A percentile compares a stretch with the other conserved stretches of the same genome.
phyloP scores from a whole-genome alignment of 2,329 filamentous ascomycete genomes.

The Immersiporthe knoxdaviesiana region DNA sequence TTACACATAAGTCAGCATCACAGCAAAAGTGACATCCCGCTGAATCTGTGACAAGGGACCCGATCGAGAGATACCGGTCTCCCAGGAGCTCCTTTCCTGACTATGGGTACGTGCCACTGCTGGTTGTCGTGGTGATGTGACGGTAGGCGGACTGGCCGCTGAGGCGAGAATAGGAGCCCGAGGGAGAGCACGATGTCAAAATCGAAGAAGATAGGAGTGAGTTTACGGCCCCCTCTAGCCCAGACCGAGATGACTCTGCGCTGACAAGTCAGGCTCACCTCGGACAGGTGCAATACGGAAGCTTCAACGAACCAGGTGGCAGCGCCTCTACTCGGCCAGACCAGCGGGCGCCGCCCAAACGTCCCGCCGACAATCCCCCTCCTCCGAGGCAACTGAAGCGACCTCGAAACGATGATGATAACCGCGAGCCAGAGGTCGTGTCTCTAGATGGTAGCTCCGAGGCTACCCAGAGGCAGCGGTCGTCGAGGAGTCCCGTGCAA shows the following conservation, averaged over 20 bases:
- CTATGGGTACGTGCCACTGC: constrained; percentile 43
- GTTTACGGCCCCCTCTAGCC: background rate
- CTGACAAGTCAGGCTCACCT: background rate
- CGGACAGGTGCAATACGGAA: background rate
- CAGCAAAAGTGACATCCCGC: background rate
- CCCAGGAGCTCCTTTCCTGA: constrained; percentile 45
- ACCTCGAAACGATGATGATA: constrained; percentile 20
- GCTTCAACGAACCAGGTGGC: constrained; percentile 5
- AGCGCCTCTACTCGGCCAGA: background rate
- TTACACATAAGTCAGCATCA: no score
- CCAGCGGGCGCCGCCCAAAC: constrained; percentile 13
- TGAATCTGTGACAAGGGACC: constrained; percentile 28
- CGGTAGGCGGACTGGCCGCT: background rate
- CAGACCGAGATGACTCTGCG: background rate
- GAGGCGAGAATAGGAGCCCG: constrained; percentile 20
- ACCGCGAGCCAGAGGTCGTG: background rate
- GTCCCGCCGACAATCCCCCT: constrained; percentile 3
- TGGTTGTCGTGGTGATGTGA: constrained; percentile 7
- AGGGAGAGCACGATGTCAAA: constrained; percentile 14
- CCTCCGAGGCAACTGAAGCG: constrained; percentile 19
- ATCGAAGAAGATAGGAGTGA: constrained; percentile 6
- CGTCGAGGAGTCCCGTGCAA: constrained; percentile 6
- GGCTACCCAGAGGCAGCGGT: background rate
- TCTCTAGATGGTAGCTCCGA: constrained; percentile 13
- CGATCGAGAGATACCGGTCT: constrained; percentile 38